These are phyloP conservation scores for Bothriochloa decipiens DNA, from an alignment of 176 grass and related monocot species.

Conservation along the genomic window DNA sequence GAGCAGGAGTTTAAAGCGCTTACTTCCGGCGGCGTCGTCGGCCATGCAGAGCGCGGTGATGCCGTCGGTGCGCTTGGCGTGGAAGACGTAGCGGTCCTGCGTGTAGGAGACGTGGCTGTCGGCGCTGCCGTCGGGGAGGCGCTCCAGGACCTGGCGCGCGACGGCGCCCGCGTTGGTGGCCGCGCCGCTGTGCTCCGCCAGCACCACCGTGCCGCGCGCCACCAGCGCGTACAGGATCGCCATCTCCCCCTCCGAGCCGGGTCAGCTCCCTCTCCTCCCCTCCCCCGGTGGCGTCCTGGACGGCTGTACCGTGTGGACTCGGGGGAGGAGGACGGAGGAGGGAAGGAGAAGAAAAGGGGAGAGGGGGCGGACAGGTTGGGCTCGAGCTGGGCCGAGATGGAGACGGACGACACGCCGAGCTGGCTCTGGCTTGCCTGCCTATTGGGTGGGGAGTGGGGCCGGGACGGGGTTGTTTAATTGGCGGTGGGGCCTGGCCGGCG, in stretches of 20 bases:
- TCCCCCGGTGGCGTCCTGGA: background rate
- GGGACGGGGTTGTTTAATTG: conserved; percentile 21
- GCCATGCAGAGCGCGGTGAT: conserved; percentile 99
- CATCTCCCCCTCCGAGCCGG: conserved; percentile 30
- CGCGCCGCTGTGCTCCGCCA: conserved; percentile 80
- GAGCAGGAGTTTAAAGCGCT: background rate
- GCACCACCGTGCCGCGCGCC: conserved; percentile 79
- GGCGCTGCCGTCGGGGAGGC: conserved; percentile 56
- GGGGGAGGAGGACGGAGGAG: too few relatives aligned
- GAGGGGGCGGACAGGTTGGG: conserved; percentile 1
- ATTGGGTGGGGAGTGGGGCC: background rate
- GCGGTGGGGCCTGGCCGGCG: conserved; percentile 20
- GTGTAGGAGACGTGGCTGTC: conserved; percentile 99
- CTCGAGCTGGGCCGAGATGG: conserved; percentile 16
- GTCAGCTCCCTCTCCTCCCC: background rate
- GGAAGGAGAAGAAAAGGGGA: background rate
- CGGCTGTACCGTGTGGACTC: conserved; percentile 36
- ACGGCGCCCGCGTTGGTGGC: conserved; percentile 77
- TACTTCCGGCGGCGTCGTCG: conserved; percentile 83
- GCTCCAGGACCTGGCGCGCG: conserved; percentile 92
- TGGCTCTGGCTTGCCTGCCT: conserved; percentile 10
- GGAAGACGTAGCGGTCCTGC: conserved; percentile 91
- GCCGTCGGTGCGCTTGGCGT: conserved; percentile 96
- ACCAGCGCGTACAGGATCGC: conserved; percentile 88
- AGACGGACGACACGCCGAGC: conserved; percentile 1